These are phyloP conservation scores for Beauveria sp. DNA, from an alignment of 2,329 filamentous ascomycete species.

Conservation along the genomic window DNA sequence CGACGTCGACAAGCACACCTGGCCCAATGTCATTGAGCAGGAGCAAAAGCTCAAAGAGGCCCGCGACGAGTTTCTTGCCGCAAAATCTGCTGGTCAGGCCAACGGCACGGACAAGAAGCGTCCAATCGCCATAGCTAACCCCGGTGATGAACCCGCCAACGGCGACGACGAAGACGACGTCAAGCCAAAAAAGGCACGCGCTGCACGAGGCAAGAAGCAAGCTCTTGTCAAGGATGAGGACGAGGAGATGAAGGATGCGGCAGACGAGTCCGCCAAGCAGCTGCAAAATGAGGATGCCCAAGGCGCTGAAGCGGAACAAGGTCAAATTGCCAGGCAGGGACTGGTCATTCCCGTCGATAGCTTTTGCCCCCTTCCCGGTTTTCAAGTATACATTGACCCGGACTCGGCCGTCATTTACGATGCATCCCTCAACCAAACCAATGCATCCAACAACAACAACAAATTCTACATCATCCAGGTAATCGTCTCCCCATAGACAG, in stretches of 20 bases:
- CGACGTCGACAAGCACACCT: constrained; percentile 19
- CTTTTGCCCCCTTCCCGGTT: constrained; percentile 27
- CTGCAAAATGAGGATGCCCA: constrained; percentile 22
- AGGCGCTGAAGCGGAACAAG: constrained; percentile 29
- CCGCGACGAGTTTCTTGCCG: constrained; percentile 20
- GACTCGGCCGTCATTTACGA: constrained; percentile 61
- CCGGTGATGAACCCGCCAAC: constrained; percentile 22
- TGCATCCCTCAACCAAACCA: constrained; percentile 72
- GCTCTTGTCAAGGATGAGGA: constrained; percentile 14
- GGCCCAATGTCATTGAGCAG: constrained; percentile 18
- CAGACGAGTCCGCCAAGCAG: constrained; percentile 26
- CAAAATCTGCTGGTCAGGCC: constrained; percentile 11
- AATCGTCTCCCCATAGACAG: not conserved
- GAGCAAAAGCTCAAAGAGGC: constrained; percentile 16
- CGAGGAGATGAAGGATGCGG: constrained; percentile 18
- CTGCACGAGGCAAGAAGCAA: constrained; percentile 17
- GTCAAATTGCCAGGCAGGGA: constrained; percentile 38
- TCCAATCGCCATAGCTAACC: constrained; percentile 16
- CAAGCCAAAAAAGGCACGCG: constrained; percentile 30
- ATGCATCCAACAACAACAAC: constrained; percentile 65
- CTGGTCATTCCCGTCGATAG: constrained; percentile 45
- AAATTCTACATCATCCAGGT: constrained; percentile 76
- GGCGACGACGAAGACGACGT: constrained; percentile 30
- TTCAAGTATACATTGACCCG: constrained; percentile 58
- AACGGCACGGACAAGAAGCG: constrained; percentile 21